phyloP scores from a whole-genome alignment of 2,329 filamentous ascomycete species.

The Fusarium annulatum region DNA sequence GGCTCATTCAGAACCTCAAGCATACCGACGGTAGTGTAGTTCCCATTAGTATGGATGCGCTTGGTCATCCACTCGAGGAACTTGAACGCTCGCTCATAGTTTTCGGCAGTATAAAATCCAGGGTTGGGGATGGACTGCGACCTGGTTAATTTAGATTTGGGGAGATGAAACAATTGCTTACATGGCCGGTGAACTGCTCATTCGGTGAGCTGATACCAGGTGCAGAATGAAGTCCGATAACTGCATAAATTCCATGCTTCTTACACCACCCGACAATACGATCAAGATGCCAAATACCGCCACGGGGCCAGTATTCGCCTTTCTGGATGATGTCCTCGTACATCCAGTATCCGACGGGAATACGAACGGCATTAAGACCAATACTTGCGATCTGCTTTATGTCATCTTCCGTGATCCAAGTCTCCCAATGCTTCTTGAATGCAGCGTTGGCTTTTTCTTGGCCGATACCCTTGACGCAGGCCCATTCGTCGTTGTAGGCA shows the following conservation, averaged over 20 bases:
- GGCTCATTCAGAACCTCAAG: conserved; percentile 70
- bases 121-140: conserved; percentile 37
- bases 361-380: conserved; percentile 41
- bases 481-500: conserved; percentile 42
- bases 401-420: conserved; percentile 39
- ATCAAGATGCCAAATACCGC: conserved; percentile 43
- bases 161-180: conserved; percentile 4
- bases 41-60: conserved; percentile 60
- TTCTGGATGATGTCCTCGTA: conserved; percentile 37
- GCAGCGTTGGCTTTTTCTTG: conserved; percentile 38
- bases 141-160: too few relatives aligned
- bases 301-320: conserved; percentile 39
- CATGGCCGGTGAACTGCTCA: conserved; percentile 44
- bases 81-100: conserved; percentile 65
- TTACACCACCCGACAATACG: conserved; percentile 44
- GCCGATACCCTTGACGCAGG: conserved; percentile 40
- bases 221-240: conserved; percentile 43
- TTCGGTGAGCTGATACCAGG: conserved; percentile 38
- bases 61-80: conserved; percentile 68
- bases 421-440: conserved; percentile 43
- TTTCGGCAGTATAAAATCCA: conserved; percentile 66
- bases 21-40: conserved; percentile 68
- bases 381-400: conserved; percentile 41
- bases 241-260: conserved; percentile 37
- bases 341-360: conserved; percentile 46